phyloP scores from a whole-genome alignment of 2,329 filamentous ascomycete species.

The Cryphonectria parasitica region DNA sequence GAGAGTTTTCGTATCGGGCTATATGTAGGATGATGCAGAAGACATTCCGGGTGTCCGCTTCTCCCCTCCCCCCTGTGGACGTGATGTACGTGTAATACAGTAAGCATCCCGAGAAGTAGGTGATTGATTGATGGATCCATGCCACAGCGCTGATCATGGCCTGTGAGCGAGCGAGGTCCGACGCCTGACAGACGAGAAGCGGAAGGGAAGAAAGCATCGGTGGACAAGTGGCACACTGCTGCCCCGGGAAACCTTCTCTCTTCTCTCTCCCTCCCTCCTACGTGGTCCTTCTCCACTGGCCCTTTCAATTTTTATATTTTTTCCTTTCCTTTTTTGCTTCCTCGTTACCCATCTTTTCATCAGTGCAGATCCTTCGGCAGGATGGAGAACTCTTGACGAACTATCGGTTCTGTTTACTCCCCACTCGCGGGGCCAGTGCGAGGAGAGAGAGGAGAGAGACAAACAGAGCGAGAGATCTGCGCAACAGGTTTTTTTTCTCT shows the following conservation, averaged over 20 bases:
- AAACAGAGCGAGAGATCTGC: not conserved
- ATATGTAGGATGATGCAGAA: not conserved
- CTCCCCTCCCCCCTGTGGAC: not conserved
- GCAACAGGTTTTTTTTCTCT: not conserved
- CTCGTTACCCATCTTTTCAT: not conserved
- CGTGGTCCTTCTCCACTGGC: not conserved
- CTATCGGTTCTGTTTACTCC: not conserved
- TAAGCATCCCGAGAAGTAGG: not conserved
- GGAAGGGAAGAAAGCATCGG: not conserved
- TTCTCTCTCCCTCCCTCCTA: not conserved
- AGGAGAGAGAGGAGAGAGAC: not conserved
- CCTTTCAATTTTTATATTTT: too few species aligned
- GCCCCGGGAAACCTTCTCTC: not conserved
- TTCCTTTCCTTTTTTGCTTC: not conserved
- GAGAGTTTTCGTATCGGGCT: not conserved
- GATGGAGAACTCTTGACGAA: not conserved
- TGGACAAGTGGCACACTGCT: too few species aligned
- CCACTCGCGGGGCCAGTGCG: not conserved
- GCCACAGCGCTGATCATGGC: slow-evolving; percentile 1
- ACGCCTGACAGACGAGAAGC: not conserved
- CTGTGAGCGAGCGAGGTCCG: not conserved
- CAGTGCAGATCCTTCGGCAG: not conserved
- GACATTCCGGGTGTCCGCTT: not conserved
- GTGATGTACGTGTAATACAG: not conserved
- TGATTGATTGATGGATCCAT: not conserved